Conservation (phyloP, 164 flowering plant species). For the Akebia trifoliata region DNA sequence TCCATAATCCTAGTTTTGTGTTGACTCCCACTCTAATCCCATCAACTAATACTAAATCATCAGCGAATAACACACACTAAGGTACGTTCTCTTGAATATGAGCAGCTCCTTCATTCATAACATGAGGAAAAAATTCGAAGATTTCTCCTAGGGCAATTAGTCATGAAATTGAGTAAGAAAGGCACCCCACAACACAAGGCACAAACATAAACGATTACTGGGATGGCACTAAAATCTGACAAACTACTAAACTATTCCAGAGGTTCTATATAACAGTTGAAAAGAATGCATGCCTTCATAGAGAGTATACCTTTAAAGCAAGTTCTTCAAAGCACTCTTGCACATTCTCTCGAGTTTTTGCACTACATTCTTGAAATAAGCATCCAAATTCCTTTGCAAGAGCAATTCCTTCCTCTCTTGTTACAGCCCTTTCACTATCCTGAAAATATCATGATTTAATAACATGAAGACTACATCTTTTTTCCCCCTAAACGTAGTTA, state of each 20-base stretch:
- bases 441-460: slow-evolving; percentile 2
- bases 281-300: slow-evolving; percentile 5
- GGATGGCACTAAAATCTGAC: background rate
- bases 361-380: slow-evolving; percentile 77
- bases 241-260: background rate
- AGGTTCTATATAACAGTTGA: background rate
- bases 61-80: too few relatives aligned
- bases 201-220: background rate
- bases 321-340: slow-evolving; percentile 78
- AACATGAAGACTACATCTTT: background rate
- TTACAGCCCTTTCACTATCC: slow-evolving; percentile 58
- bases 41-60: too few relatives aligned
- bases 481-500: too few relatives aligned
- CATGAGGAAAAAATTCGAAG: too few relatives aligned
- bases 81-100: too few relatives aligned
- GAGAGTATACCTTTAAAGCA: slow-evolving; percentile 58
- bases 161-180: too few relatives aligned
- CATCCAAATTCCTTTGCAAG: slow-evolving; percentile 61
- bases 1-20: too few relatives aligned
- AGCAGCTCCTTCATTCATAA: too few relatives aligned
- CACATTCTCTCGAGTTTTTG: slow-evolving; percentile 75
- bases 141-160: too few relatives aligned
- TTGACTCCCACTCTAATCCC: too few relatives aligned
- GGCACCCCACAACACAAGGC: too few relatives aligned
- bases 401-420: slow-evolving; percentile 69